These are phyloP conservation scores for Hymenoscyphus repandus DNA, from an alignment of 2,329 filamentous ascomycete genomes.

Conservation along the genomic window DNA sequence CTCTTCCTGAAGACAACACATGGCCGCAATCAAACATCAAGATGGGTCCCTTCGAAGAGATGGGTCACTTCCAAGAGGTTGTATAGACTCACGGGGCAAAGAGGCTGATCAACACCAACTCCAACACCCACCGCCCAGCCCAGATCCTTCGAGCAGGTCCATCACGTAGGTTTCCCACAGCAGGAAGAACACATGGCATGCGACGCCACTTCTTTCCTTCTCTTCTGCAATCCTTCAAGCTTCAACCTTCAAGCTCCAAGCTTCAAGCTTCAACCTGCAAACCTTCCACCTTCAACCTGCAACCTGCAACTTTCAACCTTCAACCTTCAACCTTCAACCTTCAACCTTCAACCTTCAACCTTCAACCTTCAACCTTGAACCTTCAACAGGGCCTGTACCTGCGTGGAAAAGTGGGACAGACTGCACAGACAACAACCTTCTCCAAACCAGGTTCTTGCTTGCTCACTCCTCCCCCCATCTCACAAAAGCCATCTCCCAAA, in stretches of 20 bases:
- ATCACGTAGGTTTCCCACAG: neutral
- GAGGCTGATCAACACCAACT: too few species aligned
- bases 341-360: too few species aligned
- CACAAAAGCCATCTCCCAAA: neutral
- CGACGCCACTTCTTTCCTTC: neutral
- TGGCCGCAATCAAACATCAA: neutral
- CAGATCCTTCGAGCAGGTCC: neutral
- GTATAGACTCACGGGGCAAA: too few species aligned
- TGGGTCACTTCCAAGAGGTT: too few species aligned
- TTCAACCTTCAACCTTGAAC: too few species aligned
- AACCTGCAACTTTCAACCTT: too few species aligned
- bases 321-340: too few species aligned
- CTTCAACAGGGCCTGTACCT: too few species aligned
- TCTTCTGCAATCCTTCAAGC: neutral
- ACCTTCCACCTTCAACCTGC: neutral
- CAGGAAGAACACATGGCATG: slow-evolving; percentile 1
- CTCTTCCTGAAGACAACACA: slow-evolving; percentile 1
- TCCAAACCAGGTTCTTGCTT: neutral
- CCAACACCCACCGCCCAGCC: too few species aligned
- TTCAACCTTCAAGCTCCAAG: too few species aligned
- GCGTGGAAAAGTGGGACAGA: too few species aligned
- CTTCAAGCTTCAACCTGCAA: neutral
- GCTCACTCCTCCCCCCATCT: neutral
- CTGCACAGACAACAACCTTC: neutral
- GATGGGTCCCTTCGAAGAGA: too few species aligned